Conservation (phyloP, 1,284 basidiomycete genomes). For the Thelephora terrestris region DNA sequence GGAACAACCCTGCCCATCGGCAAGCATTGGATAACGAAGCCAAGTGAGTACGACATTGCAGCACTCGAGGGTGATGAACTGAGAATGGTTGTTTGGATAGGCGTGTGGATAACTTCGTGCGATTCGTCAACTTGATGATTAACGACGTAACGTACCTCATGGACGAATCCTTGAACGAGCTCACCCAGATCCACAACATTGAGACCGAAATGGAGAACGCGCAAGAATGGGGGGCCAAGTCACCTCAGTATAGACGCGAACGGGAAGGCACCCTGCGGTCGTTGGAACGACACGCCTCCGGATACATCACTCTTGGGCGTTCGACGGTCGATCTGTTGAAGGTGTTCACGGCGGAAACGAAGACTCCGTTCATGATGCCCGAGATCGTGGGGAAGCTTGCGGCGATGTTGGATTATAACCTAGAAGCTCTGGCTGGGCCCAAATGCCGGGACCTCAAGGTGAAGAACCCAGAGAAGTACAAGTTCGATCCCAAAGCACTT, state of each 20-base stretch:
- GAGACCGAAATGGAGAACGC: conserved; percentile 78
- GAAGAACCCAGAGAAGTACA: conserved; percentile 80
- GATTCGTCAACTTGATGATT: conserved; percentile 96
- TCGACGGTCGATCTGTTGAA: conserved; percentile 87
- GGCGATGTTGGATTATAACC: conserved; percentile 95
- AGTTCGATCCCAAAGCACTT: conserved; percentile 80
- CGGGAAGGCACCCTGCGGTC: conserved; percentile 69
- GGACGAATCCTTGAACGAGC: conserved; percentile 89
- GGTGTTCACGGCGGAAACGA: conserved; percentile 87
- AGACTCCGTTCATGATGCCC: conserved; percentile 88
- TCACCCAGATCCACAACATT: conserved; percentile 82
- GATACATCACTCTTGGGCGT: conserved; percentile 80
- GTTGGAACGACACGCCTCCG: conserved; percentile 77
- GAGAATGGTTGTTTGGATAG: background rate
- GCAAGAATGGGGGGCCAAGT: conserved; percentile 54
- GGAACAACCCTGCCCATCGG: conserved; percentile 82
- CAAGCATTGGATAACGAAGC: conserved; percentile 75
- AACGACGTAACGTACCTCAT: conserved; percentile 98
- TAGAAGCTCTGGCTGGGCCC: conserved; percentile 85
- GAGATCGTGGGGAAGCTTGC: conserved; percentile 96
- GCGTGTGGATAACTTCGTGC: conserved; percentile 80
- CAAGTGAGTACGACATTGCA: conserved; percentile 37
- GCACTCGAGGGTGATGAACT: background rate
- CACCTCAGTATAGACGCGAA: conserved; percentile 74
- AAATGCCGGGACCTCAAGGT: conserved; percentile 79